These are phyloP conservation scores for Trichosporon coremiiforme DNA, from an alignment of 1,284 basidiomycete species.

Conservation along the genomic window DNA sequence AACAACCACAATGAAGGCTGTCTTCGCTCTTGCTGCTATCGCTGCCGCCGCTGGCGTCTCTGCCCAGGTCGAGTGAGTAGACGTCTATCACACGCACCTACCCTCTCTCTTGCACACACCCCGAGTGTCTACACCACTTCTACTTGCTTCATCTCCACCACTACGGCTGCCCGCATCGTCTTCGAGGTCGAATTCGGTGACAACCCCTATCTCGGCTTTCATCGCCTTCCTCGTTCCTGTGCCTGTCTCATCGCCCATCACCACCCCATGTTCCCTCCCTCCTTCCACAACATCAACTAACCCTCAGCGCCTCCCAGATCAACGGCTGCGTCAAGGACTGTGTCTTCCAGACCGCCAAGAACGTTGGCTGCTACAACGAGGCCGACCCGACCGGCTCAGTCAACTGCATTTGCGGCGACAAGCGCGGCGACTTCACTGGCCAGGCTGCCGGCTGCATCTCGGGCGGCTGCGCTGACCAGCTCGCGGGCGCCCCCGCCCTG, in stretches of 20 bases:
- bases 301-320: background rate
- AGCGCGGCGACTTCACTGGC: constrained; percentile 1
- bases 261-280: too few species aligned
- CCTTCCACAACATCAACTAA: background rate
- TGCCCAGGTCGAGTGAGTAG: constrained; percentile 7
- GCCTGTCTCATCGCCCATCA: background rate
- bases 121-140: too few species aligned
- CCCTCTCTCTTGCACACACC: too few species aligned
- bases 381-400: background rate
- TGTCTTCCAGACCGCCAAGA: background rate
- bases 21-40: constrained; percentile 2
- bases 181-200: too few species aligned
- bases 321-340: constrained; percentile 4
- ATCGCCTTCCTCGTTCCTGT: background rate
- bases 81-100: background rate
- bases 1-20: background rate
- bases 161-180: too few species aligned
- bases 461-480: constrained; percentile 1
- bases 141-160: too few species aligned
- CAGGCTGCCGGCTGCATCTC: constrained; percentile 1
- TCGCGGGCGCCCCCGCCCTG: background rate
- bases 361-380: constrained; percentile 1
- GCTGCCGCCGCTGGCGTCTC: background rate
- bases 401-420: constrained; percentile 1
- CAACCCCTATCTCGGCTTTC: background rate